phyloP scores from a whole-genome alignment of 805 yeast genomes.

The Vanderwaltozyma polyspora region DNA sequence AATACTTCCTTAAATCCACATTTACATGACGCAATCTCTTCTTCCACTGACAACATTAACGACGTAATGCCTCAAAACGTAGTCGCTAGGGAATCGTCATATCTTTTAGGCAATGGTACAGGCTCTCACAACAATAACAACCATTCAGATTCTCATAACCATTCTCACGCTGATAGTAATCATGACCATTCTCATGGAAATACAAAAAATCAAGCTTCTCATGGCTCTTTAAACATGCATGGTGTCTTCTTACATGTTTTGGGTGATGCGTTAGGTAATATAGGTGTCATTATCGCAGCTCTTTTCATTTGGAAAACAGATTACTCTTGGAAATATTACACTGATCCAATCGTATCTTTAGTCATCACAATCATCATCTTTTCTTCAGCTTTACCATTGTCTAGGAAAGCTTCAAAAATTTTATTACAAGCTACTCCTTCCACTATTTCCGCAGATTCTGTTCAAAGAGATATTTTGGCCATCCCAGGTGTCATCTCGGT shows the following conservation, averaged over 20 bases:
- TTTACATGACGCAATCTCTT: slow-evolving; percentile 2
- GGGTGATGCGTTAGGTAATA: slow-evolving; percentile 92
- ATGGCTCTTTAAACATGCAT: slow-evolving; percentile 84
- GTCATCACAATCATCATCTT: slow-evolving; percentile 81
- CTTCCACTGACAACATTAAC: slow-evolving; percentile 8
- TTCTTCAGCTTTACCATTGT: slow-evolving; percentile 82
- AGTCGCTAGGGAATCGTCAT: slow-evolving; percentile 28
- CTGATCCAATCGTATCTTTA: slow-evolving; percentile 80
- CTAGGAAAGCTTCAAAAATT: slow-evolving; percentile 76
- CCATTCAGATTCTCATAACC: neutral
- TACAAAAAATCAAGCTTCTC: slow-evolving; percentile 12
- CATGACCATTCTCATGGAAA: slow-evolving; percentile 1
- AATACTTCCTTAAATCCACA: slow-evolving; percentile 1
- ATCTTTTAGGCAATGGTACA: slow-evolving; percentile 24
- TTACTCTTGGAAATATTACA: slow-evolving; percentile 73
- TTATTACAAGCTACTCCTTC: slow-evolving; percentile 88
- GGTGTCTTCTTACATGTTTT: slow-evolving; percentile 92
- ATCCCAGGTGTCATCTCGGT: slow-evolving; percentile 70
- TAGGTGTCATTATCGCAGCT: slow-evolving; percentile 87
- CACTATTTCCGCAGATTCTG: slow-evolving; percentile 63
- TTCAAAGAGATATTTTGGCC: slow-evolving; percentile 53
- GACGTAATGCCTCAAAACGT: slow-evolving; percentile 21
- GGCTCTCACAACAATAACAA: slow-evolving; percentile 1
- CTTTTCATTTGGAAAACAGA: slow-evolving; percentile 89
- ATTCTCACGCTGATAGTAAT: neutral